Percentiles rank a stretch among this genome's conserved stretches.
phyloP scores from a whole-genome alignment of 208 protist species.

The Crithidia bombi region DNA sequence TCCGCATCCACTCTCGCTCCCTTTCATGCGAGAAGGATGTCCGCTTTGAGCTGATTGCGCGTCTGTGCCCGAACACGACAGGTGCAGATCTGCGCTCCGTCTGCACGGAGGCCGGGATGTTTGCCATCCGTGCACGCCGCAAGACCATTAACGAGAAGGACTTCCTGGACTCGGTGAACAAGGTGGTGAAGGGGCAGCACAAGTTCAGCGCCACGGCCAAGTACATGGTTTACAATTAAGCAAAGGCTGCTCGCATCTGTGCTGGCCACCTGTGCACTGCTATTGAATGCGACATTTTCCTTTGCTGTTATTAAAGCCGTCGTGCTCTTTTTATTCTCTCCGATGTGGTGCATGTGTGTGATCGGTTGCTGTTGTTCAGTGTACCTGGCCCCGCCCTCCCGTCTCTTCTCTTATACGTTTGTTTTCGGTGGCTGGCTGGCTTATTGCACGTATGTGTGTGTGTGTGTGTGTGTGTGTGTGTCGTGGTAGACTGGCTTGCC shows the following conservation, averaged over 20 bases:
- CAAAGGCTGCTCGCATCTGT: no score
- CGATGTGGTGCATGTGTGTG: no score
- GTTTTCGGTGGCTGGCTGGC: no score
- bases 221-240: conserved; percentile 99
- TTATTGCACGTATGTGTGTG: neutral
- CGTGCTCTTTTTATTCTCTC: neutral
- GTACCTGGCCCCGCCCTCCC: no score
- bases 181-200: conserved; percentile 99
- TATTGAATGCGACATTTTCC: no score
- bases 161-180: conserved; percentile 99
- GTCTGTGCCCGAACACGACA: conserved; percentile 98
- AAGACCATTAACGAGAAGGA: conserved; percentile 99
- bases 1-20: conserved; percentile 98
- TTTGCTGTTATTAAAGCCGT: neutral
- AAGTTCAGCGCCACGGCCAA: conserved; percentile 99
- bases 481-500: no score
- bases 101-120: conserved; percentile 99
- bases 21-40: conserved; percentile 98
- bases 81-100: conserved; percentile 98
- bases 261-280: neutral
- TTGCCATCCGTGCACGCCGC: conserved; percentile 98
- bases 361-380: neutral
- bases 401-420: neutral
- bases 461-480: neutral
- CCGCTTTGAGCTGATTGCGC: conserved; percentile 98